Evolutionary conservation across 139 green algal genomes (phyloP), one percentile per base, ranked within the genome.

Genomic region (Chlamydomonas urium): DNA sequence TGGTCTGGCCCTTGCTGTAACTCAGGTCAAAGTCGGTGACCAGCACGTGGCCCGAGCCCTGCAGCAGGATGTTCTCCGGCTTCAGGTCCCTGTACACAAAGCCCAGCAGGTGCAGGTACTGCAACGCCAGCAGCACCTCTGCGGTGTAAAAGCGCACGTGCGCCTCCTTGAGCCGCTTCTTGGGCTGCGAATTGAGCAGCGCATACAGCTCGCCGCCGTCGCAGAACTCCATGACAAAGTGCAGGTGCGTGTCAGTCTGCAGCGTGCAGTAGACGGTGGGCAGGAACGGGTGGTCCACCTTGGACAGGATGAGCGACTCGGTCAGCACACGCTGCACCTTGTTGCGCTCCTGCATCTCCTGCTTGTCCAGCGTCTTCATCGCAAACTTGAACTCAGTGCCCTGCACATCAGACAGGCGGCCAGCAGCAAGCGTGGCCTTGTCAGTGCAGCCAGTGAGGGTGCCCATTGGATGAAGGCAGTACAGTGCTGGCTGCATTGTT

Each of bases 51-150:
- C 63, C 63, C 14, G 37, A 59, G 24, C 24, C 63, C 21, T 71
- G 63, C 38, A 71, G 75, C 69, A 99, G 81, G 72, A 99, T 95
- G 87, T 99, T 99, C 84, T 99, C 95, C 1, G 95, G 94, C 87
- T 99, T 99, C 19, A 99, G 85, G 79, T 99, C 96, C 4, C 94
- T 75, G 81, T 99, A 99, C 38, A 99, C 84, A 72, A 93, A 96
- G 57, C 93, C 94, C 63, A 92, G 86, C 47, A 98, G 82, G 82
- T 99, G 95, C 47, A 99, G 83, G 80, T 98, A 98, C 86, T 99
- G 94, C 74, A 99, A 85, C 53, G 95, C 91, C 23, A 96, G 50
- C 45, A 98, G 81, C 59, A 99, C 31, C 89, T 99, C 92, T 2
- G 91, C 84, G 4, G 80, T 87, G 78, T 97, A 98, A 79, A 98